Base-by-base conservation (phyloP, 2,329 filamentous ascomycete species). In the Apiospora kogelbergensis region DNA sequence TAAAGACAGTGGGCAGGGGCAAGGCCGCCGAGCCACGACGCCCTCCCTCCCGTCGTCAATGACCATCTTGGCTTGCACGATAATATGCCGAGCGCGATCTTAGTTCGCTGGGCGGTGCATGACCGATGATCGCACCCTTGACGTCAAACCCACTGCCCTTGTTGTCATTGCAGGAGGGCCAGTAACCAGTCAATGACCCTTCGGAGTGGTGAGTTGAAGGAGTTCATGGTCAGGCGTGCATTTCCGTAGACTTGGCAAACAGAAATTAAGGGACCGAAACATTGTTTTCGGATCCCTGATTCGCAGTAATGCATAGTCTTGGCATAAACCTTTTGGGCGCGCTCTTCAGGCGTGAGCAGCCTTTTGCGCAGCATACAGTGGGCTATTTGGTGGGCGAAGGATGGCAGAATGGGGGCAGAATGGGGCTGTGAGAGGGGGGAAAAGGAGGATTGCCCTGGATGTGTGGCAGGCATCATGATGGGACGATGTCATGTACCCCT, bases 231-330 rank as follows among this genome's bases (percentile, higher is more conserved):
- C 53, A 37, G 53, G 53, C 30, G 7, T 60, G 53, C 20, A 26
- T 57, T 60, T 60, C 30, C 53, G 26, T 4, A 9, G 53, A 37
- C 53, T 60, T 60, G 53, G 53, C 53, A 60, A 60, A 60, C 17
- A 60, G 30, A 22, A 22, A 60, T 60, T 60, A 60, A 60, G 53
- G 53, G 53, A 60, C 53, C 17, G 53, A 60, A 60, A 60, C 53
- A 60, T n/a, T 60, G 53, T 60, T 60, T 60, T 37, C 17, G 17
- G 10, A 60, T 37, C 53, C 53, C 30, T 60, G 53, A 60, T 60
- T 37, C 17, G 4, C 37, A 13, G 53, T 6, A 60, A 60, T 13
- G 53, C 53, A 60, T 60, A 15, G 20, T 60, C 53, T 60, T 60
- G 53, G 53, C 30, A 22, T 7, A 37, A 60, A 60, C 53, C 13